Conservation (phyloP, 208 protist genomes). For the Leptomonas pyrrhocoris region DNA sequence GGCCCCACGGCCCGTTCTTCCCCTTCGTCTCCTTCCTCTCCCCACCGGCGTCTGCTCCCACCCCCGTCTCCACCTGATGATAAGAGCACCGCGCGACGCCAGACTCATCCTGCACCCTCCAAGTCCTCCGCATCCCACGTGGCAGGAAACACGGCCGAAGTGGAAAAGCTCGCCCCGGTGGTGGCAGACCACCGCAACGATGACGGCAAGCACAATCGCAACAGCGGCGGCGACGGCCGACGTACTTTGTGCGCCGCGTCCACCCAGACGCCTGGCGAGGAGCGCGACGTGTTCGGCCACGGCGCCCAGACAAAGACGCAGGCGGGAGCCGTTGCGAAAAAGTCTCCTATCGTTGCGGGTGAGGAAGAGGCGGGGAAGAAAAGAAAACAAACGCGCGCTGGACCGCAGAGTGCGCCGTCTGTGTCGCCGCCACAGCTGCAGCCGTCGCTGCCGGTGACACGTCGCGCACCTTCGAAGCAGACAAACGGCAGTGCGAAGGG, state of each 20-base stretch:
- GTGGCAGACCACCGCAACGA: not conserved
- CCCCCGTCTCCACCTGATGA: no score
- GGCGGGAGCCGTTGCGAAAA: no score
- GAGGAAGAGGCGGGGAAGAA: no score
- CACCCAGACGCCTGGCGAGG: not conserved
- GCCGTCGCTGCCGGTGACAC: not conserved
- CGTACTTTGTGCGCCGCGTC: not conserved
- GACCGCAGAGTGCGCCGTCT: no score
- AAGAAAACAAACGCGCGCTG: no score
- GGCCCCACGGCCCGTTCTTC: no score
- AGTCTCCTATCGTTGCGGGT: no score
- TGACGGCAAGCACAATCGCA: no score
- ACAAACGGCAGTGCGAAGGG: no score
- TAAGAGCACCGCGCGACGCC: not conserved
- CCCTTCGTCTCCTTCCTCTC: no score
- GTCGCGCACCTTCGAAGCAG: not conserved
- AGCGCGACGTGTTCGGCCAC: not conserved
- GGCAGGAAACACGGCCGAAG: not conserved
- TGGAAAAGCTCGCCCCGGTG: not conserved
- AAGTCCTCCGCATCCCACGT: not conserved
- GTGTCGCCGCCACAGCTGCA: not conserved
- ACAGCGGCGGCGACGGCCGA: not conserved
- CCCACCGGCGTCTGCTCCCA: no score
- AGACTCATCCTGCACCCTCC: not conserved
- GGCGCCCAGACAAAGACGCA: not conserved